Evolutionary conservation across 2,329 filamentous ascomycete species (phyloP).

Genomic region (Monosporascus sp.): DNA sequence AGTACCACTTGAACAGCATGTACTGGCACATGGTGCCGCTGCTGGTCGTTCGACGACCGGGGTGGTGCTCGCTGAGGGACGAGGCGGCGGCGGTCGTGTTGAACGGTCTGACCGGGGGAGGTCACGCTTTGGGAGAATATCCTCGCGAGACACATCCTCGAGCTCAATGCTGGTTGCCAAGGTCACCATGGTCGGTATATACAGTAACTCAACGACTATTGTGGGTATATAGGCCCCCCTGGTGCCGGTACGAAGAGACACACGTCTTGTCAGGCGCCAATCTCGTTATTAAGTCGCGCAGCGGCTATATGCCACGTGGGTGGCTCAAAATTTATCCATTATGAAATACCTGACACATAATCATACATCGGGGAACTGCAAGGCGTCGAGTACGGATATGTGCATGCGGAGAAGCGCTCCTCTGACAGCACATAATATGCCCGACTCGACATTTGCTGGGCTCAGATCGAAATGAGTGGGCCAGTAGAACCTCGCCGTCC

Average conservation of each 20-base stretch:
- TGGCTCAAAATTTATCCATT: constrained; percentile 9
- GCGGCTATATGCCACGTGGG: constrained; percentile 17
- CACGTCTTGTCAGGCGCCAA: neutral
- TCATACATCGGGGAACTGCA: constrained; percentile 5
- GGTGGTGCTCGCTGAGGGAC: neutral
- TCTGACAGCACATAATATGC: no score
- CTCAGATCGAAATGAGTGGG: neutral
- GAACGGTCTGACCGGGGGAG: no score
- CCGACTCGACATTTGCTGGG: neutral
- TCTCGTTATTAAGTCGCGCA: neutral
- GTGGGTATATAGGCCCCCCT: neutral
- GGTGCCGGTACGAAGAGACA: neutral
- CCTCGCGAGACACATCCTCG: no score
- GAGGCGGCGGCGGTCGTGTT: no score
- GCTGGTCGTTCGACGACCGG: neutral
- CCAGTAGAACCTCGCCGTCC: neutral
- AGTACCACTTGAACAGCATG: constrained; percentile 27
- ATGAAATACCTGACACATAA: constrained; percentile 16
- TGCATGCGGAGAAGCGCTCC: neutral
- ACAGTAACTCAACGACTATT: neutral
- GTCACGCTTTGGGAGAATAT: no score
- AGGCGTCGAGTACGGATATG: neutral
- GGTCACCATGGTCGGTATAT: no score
- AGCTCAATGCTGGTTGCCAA: no score
- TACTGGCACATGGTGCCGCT: constrained; percentile 22